These are phyloP conservation scores for Neopestalotiopsis clavispora DNA, from an alignment of 2,329 filamentous ascomycete species.

Conservation along the genomic window DNA sequence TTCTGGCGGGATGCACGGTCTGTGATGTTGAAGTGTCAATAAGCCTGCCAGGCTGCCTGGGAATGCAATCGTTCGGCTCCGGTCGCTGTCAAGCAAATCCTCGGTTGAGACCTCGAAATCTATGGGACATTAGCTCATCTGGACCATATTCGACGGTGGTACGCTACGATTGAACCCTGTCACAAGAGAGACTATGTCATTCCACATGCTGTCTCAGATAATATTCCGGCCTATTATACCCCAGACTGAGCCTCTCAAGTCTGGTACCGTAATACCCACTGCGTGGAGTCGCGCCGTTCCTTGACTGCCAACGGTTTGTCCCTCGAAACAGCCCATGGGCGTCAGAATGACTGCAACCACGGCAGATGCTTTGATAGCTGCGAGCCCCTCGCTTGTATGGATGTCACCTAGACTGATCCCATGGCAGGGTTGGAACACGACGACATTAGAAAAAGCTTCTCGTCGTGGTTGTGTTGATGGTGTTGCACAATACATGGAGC, in stretches of 20 bases:
- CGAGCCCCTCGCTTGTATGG: background rate
- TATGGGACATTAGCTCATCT: background rate
- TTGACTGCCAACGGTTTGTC: background rate
- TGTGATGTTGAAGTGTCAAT: background rate
- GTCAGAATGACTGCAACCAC: background rate
- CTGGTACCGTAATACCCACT: background rate
- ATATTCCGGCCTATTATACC: conserved; percentile 12
- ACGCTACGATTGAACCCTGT: background rate
- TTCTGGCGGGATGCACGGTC: background rate
- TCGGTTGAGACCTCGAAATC: background rate
- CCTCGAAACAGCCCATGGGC: background rate
- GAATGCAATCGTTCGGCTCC: background rate
- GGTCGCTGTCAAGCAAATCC: background rate
- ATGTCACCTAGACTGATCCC: background rate
- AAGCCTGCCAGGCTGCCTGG: background rate
- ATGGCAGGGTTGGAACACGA: background rate
- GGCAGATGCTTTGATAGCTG: background rate
- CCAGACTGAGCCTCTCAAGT: conserved; percentile 2
- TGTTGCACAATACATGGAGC: background rate
- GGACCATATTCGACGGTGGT: background rate
- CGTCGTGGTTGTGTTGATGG: background rate
- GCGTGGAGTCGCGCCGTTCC: background rate
- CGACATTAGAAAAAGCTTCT: background rate
- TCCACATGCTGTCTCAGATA: conserved; percentile 7
- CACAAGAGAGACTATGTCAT: conserved; percentile 4